These are phyloP conservation scores for Madurella fahalii DNA, from an alignment of 2,329 filamentous ascomycete species.

Conservation along the genomic window DNA sequence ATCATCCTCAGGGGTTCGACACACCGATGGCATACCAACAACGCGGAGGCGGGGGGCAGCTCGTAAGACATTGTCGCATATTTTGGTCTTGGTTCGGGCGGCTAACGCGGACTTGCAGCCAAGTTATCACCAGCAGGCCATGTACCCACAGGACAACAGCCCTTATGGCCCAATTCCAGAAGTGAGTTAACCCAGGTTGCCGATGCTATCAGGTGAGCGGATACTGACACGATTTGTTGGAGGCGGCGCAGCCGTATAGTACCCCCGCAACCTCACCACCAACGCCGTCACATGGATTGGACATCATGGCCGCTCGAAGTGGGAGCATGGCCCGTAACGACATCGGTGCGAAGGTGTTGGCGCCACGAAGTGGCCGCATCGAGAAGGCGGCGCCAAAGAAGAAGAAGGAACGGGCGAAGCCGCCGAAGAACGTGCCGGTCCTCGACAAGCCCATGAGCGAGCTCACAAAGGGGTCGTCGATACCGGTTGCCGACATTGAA, in stretches of 20 bases:
- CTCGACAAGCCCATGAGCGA: conserved; percentile 67
- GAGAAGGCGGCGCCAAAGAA: conserved; percentile 35
- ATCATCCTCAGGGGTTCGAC: conserved; percentile 27
- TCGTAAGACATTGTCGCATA: conserved; percentile 12
- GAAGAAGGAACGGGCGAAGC: conserved; percentile 40
- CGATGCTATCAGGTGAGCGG: not conserved
- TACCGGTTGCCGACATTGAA: conserved; percentile 73
- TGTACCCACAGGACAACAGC: conserved; percentile 24
- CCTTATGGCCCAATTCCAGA: conserved; percentile 28
- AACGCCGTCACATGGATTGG: conserved; percentile 37
- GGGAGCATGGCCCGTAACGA: conserved; percentile 31
- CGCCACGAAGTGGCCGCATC: conserved; percentile 30
- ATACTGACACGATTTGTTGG: conserved; percentile 1
- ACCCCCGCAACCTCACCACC: conserved; percentile 52
- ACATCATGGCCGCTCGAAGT: conserved; percentile 38
- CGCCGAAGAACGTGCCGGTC: conserved; percentile 46
- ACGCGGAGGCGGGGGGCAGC: conserved; percentile 15
- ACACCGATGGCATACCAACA: conserved; percentile 31
- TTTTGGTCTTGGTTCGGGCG: not conserved
- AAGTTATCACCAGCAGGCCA: conserved; percentile 20
- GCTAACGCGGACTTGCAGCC: conserved; percentile 19
- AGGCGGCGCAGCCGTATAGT: conserved; percentile 39
- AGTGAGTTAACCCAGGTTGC: conserved; percentile 14
- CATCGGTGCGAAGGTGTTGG: conserved; percentile 25
- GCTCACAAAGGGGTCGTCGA: conserved; percentile 58